A percentile compares a stretch with the other conserved stretches of the same genome.
Evolutionary conservation across 352 stramenopile species (phyloP).

Genomic region (Blastocystis sp.): DNA sequence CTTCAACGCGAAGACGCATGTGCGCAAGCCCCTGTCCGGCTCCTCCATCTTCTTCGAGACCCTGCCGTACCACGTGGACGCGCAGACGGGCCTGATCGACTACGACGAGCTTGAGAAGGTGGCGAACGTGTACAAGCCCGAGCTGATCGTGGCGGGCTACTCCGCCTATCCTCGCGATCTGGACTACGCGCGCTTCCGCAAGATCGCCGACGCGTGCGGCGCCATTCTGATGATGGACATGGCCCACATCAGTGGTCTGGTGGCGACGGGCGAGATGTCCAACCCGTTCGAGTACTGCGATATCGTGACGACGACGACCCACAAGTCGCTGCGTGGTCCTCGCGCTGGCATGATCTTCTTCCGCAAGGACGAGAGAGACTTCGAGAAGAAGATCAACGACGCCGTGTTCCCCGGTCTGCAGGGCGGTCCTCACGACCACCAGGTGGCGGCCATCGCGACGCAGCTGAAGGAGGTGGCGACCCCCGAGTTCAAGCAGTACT

Average conservation of each 20-base stretch:
- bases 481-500: no score
- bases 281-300: conserved; percentile 73
- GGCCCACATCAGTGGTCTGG: conserved; percentile 77
- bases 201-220: conserved; percentile 88
- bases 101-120: conserved; percentile 95
- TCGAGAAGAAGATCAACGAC: no score
- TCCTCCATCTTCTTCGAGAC: conserved; percentile 68
- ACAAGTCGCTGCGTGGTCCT: no score
- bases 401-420: no score
- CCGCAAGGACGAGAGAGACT: no score
- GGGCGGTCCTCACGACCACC: no score
- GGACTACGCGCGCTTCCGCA: conserved; percentile 95
- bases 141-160: conserved; percentile 95
- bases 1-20: conserved; percentile 69
- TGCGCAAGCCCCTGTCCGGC: conserved; percentile 30
- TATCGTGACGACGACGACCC: no score
- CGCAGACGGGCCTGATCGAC: conserved; percentile 92
- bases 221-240: conserved; percentile 87
- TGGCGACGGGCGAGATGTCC: conserved; percentile 78
- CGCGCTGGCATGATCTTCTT: no score
- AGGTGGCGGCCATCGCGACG: no score
- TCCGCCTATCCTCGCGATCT: conserved; percentile 92
- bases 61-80: conserved; percentile 93
- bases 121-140: conserved; percentile 85
- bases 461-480: no score